Percentiles rank a stretch among this genome's conserved stretches.
phyloP scores from a whole-genome alignment of 2,329 filamentous ascomycete species.

The Remersonia thermophila region DNA sequence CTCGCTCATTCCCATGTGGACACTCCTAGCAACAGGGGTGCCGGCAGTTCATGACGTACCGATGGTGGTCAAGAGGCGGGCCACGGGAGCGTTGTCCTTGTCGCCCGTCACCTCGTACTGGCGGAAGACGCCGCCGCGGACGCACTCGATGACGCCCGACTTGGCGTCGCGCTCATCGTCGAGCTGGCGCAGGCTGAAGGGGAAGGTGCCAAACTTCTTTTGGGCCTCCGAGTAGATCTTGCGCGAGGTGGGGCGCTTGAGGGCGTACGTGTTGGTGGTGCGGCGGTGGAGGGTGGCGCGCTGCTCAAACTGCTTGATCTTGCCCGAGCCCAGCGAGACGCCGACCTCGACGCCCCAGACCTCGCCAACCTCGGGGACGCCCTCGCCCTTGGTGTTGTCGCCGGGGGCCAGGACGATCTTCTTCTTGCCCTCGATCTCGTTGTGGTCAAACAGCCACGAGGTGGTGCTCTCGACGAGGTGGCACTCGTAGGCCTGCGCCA shows the following conservation, averaged over 20 bases:
- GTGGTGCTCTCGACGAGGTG: conserved; percentile 96
- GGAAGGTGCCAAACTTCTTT: conserved; percentile 95
- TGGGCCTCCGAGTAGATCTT: conserved; percentile 88
- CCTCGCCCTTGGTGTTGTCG: conserved; percentile 84
- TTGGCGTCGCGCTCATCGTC: conserved; percentile 95
- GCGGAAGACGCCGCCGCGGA: conserved; percentile 80
- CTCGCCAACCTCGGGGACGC: conserved; percentile 75
- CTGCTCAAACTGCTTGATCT: conserved; percentile 85
- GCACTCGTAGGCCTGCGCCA: conserved; percentile 81
- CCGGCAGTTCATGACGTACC: conserved; percentile 62
- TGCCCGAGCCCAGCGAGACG: conserved; percentile 79
- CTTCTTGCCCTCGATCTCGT: conserved; percentile 95
- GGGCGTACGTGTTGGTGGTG: conserved; percentile 77
- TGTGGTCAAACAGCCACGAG: conserved; percentile 89
- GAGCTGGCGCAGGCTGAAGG: conserved; percentile 92
- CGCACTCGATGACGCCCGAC: conserved; percentile 90
- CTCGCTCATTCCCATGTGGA: background rate
- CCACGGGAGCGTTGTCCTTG: conserved; percentile 76
- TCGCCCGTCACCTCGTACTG: conserved; percentile 95
- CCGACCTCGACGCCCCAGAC: conserved; percentile 98
- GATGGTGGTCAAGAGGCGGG: conserved; percentile 78
- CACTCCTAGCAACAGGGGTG: no score
- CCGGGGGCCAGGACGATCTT: conserved; percentile 88
- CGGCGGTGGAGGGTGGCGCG: conserved; percentile 86
- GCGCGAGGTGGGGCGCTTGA: conserved; percentile 89